Evolutionary conservation across 306 rosid species (phyloP).

Genomic region (Cajanus cajan): DNA sequence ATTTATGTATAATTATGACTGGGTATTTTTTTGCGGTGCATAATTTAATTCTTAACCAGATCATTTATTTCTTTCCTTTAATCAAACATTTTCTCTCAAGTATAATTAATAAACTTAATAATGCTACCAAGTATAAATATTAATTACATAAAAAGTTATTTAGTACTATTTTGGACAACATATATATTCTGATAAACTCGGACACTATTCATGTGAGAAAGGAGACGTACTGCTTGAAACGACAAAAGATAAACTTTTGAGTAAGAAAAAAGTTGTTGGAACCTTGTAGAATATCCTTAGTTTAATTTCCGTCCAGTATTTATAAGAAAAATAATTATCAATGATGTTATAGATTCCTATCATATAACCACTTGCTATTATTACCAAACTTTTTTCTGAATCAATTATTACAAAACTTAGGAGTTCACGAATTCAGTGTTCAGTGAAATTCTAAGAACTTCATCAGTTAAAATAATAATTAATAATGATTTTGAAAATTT

Average conservation of each 20-base stretch:
- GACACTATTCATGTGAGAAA: neutral
- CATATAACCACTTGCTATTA: neutral
- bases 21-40: neutral
- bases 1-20: neutral
- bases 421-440: neutral
- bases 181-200: neutral
- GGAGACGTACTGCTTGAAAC: neutral
- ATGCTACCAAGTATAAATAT: neutral
- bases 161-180: neutral
- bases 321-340: neutral
- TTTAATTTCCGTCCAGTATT: neutral
- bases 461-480: neutral
- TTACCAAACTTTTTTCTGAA: neutral
- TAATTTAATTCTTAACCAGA: neutral
- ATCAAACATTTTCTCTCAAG: neutral
- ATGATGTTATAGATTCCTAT: neutral
- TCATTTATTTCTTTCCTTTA: neutral
- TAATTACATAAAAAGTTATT: neutral
- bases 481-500: neutral
- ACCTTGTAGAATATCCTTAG: neutral
- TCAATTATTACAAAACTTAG: neutral
- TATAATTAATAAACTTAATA: neutral
- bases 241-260: neutral
- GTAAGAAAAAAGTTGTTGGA: neutral
- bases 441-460: neutral